Base-by-base conservation (phyloP, 1,284 basidiomycete genomes). In the Clitocybe nebularis region DNA sequence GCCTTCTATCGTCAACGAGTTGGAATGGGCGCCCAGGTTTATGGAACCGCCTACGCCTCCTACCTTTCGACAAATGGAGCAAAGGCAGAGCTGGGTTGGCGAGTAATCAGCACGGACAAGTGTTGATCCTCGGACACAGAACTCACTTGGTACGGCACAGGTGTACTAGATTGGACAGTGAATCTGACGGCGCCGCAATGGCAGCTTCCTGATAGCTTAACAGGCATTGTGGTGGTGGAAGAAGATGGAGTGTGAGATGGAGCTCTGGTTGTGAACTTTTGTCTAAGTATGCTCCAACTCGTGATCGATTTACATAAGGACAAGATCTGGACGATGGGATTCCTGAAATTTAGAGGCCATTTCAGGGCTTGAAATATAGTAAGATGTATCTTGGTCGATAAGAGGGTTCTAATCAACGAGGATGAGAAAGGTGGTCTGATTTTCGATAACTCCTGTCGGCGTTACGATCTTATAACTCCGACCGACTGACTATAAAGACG, bases 51-150 rank as follows among this genome's bases (percentile, higher is more conserved):
- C 77, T 0, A 61, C 60, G 10, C 79, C 80, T 28, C 79, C 78
- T 8, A 79, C 75, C 55, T 81, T 81, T 45, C 79, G 72, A 51
- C 80, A 81, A 48, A 82, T 80, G 23, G 77, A 80, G 52, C 79
- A 81, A 7, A 74, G 43, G 50, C 79, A 81, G 17, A 81, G 54
- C 74, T 79, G 26, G 23, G 13, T 25, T 33, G 33, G 20, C 16
- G 23, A 17, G 37, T n/a, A 26, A 3, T 14, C 13, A 8, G 14
- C 28, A 10, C n/a, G 20, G 10, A 33, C n/a, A 34, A 14, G 21
- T n/a, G 14, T 23, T 35, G 17, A 4, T n/a, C n/a, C 28, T 21
- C 16, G 23, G 1, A 2, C 10, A 10, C 17, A 22, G 13, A 32
- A 30, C 36, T 38, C n/a, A 76, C 77, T 63, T 79, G 76, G 54